Percentiles rank a stretch among this genome's conserved stretches.
These are phyloP conservation scores for Cnidoscolus chayamansa DNA, from an alignment of 441 rosid genomes.

Conservation along the genomic window DNA sequence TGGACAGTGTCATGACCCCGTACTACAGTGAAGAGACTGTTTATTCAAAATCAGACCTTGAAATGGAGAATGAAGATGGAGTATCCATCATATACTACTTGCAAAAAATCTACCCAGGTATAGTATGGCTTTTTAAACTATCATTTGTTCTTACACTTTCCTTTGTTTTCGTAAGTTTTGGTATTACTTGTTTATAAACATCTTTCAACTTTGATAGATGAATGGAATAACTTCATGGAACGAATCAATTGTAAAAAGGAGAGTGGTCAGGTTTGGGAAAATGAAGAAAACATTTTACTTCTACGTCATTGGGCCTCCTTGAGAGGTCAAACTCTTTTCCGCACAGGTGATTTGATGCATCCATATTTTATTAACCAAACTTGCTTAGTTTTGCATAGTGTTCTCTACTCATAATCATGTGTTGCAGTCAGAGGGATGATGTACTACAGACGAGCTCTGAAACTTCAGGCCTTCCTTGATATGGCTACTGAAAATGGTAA, in stretches of 20 bases:
- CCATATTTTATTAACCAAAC: conserved; percentile 14
- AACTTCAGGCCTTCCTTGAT: conserved; percentile 98
- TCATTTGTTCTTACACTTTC: background rate
- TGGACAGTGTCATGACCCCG: conserved; percentile 91
- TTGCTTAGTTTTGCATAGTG: conserved; percentile 12
- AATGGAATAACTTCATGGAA: conserved; percentile 97
- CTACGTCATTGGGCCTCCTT: conserved; percentile 98
- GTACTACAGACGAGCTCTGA: conserved; percentile 94
- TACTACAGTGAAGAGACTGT: conserved; percentile 97
- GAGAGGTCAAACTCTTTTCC: conserved; percentile 93
- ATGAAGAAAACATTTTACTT: conserved; percentile 88
- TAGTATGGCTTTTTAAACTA: conserved; percentile 21
- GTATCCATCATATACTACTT: conserved; percentile 85
- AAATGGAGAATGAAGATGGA: conserved; percentile 98
- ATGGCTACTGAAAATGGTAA: conserved; percentile 89
- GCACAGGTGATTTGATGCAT: conserved; percentile 67
- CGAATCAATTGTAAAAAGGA: conserved; percentile 72
- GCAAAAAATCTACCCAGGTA: conserved; percentile 96
- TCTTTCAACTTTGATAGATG: conserved; percentile 48
- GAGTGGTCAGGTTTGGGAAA: conserved; percentile 58
- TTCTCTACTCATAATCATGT: conserved; percentile 23
- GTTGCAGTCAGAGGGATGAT: conserved; percentile 96
- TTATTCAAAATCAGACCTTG: conserved; percentile 87
- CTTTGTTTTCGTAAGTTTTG: conserved; percentile 18
- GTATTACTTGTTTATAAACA: conserved; percentile 12